Conservation (phyloP, 306 rosid genomes). For the Prunus persica region Prunus_persica_NCBIv2 NC_034016.1:21986001-21986500, state of each 20-base stretch:
- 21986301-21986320: background rate
- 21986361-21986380: background rate
- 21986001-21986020: background rate
- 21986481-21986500: slow-evolving; percentile 77
- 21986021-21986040: background rate
- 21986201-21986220: background rate
- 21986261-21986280: background rate
- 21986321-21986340: background rate
- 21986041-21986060: background rate
- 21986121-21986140: background rate
- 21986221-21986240: background rate
- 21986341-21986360: background rate
- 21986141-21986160: too few species aligned
- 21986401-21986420: slow-evolving; percentile 60
- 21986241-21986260: background rate
- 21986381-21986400: slow-evolving; percentile 48
- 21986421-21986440: slow-evolving; percentile 42
- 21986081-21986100: too few species aligned
- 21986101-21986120: too few species aligned
- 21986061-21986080: too few species aligned
- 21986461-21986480: slow-evolving; percentile 46
- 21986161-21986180: background rate
- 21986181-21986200: background rate
- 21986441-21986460: slow-evolving; percentile 75
- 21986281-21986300: background rate